phyloP scores from a whole-genome alignment of 306 rosid genomes.

The Pterocarpus santalinus region DNA sequence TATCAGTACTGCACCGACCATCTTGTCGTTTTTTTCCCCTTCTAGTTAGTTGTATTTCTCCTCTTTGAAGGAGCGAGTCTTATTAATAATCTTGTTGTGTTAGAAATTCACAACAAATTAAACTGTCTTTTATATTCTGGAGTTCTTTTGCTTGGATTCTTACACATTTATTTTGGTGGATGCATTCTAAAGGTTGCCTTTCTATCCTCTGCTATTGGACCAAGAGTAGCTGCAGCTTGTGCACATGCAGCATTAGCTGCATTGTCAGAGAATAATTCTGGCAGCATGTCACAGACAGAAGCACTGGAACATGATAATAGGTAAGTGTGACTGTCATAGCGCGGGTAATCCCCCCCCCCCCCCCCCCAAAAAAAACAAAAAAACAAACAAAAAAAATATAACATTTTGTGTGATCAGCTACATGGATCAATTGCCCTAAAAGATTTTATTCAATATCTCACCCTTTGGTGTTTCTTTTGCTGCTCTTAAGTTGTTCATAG shows the following conservation, averaged over 20 bases:
- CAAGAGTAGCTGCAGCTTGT: slow-evolving; percentile 98
- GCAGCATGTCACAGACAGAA: slow-evolving; percentile 64
- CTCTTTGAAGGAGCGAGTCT: slow-evolving; percentile 28
- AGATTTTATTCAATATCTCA: too few relatives aligned
- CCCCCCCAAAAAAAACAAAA: too few relatives aligned
- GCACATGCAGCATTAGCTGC: slow-evolving; percentile 92
- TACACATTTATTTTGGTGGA: slow-evolving; percentile 48
- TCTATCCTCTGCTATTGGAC: slow-evolving; percentile 98
- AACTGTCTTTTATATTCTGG: slow-evolving; percentile 28
- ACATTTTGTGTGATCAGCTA: too few relatives aligned
- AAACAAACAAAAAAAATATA: too few relatives aligned
- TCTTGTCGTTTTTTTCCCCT: slow-evolving; percentile 2
- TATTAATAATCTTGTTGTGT: background rate
- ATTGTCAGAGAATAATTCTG: slow-evolving; percentile 76
- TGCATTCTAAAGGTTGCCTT: slow-evolving; percentile 80
- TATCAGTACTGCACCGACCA: background rate
- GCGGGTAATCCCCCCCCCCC: too few relatives aligned
- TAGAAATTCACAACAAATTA: slow-evolving; percentile 31
- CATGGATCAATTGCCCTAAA: too few relatives aligned
- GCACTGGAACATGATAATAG: slow-evolving; percentile 70
- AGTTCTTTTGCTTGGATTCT: slow-evolving; percentile 44
- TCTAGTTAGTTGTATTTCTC: slow-evolving; percentile 38
- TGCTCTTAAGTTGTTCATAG: too few relatives aligned
- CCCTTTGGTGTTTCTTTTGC: too few relatives aligned
- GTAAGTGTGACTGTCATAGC: slow-evolving; percentile 51